Base-by-base conservation (phyloP, 805 yeast genomes). In the Pichia gijzeniarum region DNA sequence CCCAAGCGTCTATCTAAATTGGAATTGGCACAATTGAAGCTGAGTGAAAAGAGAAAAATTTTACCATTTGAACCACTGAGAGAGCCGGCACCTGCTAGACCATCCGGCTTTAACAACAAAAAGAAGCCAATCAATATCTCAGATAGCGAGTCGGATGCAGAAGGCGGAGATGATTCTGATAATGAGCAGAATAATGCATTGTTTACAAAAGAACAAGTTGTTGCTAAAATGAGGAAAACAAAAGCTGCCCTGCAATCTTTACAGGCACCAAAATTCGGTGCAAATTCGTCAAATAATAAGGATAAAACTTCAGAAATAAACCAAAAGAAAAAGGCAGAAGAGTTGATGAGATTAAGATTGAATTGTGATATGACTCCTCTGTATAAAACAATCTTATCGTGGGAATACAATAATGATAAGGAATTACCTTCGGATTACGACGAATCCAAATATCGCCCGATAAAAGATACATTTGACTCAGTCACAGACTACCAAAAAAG, bases 331-430 rank as follows among this genome's bases (percentile, higher is more conserved):
- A 62, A 68, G 31, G 91, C 82, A 34, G 90, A 84, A 59, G 83
- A 83, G 48, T 68, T 80, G 44, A 86, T 88, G 90, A 76, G 95
- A 52, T 69, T 75, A 52, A 73, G 98, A 52, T 68, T 91, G 44
- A 80, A 83, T 56, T 89, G 89, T 12, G 86, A 83, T 56, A 64
- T 88, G 59, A 80, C 76, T 48, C 89, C 95, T 2, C 69, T 95
- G 5, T 88, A 91, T 59, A 67, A 69, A 16, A 72, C 73, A 6
- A 72, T 93, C 7, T 67, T 93, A 47, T 68, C 71, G 36, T 93
- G 99, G 99, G 77, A 85, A 39, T 91, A 77, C 55, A 77, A 70
- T 37, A 68, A 74, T 17, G 62, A 62, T 1, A 68, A 72, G 38
- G 83, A 76, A 4, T 77, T 65, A 47, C 95, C 95, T 0, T 72